Conservation (phyloP, 2,329 filamentous ascomycete genomes). For the Fusarium stilboides region DNA sequence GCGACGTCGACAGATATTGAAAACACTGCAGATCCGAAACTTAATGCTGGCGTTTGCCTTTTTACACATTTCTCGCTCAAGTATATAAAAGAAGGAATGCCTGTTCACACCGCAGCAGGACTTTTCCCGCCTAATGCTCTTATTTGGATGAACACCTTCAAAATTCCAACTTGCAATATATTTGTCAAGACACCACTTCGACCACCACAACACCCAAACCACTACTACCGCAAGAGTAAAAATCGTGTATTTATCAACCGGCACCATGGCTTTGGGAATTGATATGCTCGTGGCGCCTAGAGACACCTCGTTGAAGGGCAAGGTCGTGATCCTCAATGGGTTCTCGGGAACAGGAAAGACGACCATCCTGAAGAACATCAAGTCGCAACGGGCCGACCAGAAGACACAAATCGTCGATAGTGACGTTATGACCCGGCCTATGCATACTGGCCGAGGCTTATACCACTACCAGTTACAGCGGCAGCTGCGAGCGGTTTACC, state of each 20-base stretch:
- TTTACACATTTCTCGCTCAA: neutral
- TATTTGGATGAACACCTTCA: neutral
- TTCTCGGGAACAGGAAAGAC: slow-evolving; percentile 13
- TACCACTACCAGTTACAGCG: slow-evolving; percentile 7
- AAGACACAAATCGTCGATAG: slow-evolving; percentile 20
- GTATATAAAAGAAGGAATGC: neutral
- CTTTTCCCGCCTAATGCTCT: neutral
- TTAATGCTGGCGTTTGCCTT: neutral
- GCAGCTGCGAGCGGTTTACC: slow-evolving; percentile 22
- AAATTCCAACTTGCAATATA: neutral
- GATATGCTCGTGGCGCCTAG: neutral
- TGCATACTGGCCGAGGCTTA: slow-evolving; percentile 2
- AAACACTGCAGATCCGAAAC: neutral
- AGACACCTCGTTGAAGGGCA: slow-evolving; percentile 1
- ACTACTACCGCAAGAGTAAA: neutral
- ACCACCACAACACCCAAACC: neutral
- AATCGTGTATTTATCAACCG: neutral
- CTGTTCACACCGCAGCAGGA: neutral
- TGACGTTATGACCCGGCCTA: slow-evolving; percentile 15
- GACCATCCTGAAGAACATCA: slow-evolving; percentile 8
- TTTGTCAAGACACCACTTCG: neutral
- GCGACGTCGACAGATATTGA: neutral
- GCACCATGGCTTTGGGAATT: neutral
- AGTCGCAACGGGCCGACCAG: neutral
- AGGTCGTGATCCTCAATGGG: slow-evolving; percentile 32